Base-by-base conservation (phyloP, 768 basidiomycete genomes). In the Russula brevipes region DNA sequence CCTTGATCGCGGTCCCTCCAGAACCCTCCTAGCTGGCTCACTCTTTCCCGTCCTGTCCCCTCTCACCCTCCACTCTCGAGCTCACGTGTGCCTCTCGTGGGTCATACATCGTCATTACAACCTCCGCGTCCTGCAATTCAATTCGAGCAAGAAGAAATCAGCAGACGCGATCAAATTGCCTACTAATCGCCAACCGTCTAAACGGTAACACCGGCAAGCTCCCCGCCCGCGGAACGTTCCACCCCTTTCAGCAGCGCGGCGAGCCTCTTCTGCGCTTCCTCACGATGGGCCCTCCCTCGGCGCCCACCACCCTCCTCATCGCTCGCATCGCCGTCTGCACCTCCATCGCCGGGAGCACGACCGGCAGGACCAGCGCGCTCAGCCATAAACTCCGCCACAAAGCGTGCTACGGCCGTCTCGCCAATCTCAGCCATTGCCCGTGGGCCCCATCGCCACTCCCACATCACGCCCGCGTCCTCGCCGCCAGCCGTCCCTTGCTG, bases 401-500 rank as follows among this genome's bases (percentile, higher is more conserved):
- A 96, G 59, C 75, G 76, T 1, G 85, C 89, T 9, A 94, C 77
- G 12, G 79, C 85, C 62, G 79, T 75, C 73, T 98, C 95, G 1
- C 91, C 88, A 4, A 97, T 83, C 74, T 98, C 95, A 38, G 83
- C 83, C 44, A 87, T 82, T 2, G 93, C 86, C 35, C 91, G 81
- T 33, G 81, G 76, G 3, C 94, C 94, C 94, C 94, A 98, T 17
- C 85, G 82, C 92, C 91, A 93, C 70, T 93, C 90, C 64, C 78
- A 82, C 16, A 76, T 73, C 14, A 74, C 73, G 16, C 77, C 81
- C 7, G 75, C 73, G 19, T 74, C 73, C 42, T 75, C 77, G 30
- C 67, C 71, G 9, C 61, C 74, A 31, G 11, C 51, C 0, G 42
- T 39, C 3, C 31, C 57, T 3, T 57, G 60, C 41, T 68, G 65